A percentile compares a stretch with the other conserved stretches of the same genome.
These are phyloP conservation scores for Komagataella mondaviorum DNA, from an alignment of 805 yeast species.

Conservation along the genomic window DNA sequence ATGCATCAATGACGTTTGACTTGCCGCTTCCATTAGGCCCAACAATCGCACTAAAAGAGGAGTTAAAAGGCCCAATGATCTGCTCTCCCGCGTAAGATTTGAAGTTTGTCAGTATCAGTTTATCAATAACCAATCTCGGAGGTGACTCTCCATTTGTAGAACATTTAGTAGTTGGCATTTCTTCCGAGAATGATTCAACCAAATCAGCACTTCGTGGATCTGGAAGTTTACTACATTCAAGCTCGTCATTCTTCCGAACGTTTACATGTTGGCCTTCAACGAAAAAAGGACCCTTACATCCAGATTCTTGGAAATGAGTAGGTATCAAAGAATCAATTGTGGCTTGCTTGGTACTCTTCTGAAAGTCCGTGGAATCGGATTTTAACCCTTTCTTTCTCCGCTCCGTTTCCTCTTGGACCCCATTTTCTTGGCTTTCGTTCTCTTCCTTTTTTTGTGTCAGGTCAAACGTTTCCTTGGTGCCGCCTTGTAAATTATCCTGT, in stretches of 20 bases:
- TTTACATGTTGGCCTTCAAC: neutral
- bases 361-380: too few relatives aligned
- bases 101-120: conserved; percentile 68
- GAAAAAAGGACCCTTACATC: too few relatives aligned
- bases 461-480: neutral
- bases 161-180: neutral
- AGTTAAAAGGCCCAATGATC: conserved; percentile 86
- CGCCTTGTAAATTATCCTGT: neutral
- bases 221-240: neutral
- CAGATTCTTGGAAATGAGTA: too few relatives aligned
- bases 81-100: conserved; percentile 94
- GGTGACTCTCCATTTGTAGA: neutral
- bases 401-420: neutral
- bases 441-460: neutral
- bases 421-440: neutral
- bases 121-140: conserved; percentile 56
- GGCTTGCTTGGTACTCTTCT: too few relatives aligned
- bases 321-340: too few relatives aligned
- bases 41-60: conserved; percentile 91
- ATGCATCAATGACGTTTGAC: conserved; percentile 95
- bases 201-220: neutral
- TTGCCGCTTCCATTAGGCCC: conserved; percentile 99
- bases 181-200: neutral
- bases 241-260: neutral
- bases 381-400: too few relatives aligned